Conservation (phyloP, 2,329 filamentous ascomycete genomes). For the Amphichorda felina region DNA sequence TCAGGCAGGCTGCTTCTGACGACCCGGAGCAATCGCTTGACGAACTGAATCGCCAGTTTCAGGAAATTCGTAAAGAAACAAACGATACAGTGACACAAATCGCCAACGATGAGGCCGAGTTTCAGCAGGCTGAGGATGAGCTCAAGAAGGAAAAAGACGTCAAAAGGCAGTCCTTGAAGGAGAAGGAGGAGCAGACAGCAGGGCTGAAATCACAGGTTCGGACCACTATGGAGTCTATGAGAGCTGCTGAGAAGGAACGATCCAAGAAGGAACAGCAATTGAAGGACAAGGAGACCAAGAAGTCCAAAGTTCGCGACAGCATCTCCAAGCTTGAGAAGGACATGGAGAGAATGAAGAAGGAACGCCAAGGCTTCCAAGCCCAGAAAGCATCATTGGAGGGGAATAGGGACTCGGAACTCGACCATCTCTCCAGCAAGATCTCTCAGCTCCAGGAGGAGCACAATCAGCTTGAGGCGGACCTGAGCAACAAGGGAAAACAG, state of each 20-base stretch:
- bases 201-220: constrained; percentile 74
- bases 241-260: constrained; percentile 66
- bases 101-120: constrained; percentile 60
- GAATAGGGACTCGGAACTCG: constrained; percentile 38
- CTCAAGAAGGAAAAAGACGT: constrained; percentile 69
- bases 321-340: constrained; percentile 57
- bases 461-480: constrained; percentile 55
- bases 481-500: constrained; percentile 53
- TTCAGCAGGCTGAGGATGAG: constrained; percentile 51
- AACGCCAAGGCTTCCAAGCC: constrained; percentile 39
- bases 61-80: constrained; percentile 69
- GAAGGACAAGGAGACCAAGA: constrained; percentile 56
- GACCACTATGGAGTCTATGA: constrained; percentile 69
- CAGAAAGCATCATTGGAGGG: constrained; percentile 39
- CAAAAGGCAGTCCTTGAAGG: constrained; percentile 65
- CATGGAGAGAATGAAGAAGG: constrained; percentile 44
- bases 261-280: constrained; percentile 64
- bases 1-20: constrained; percentile 30
- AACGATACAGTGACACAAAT: constrained; percentile 66
- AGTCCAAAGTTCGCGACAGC: constrained; percentile 58
- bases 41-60: constrained; percentile 70
- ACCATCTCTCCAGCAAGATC: constrained; percentile 42
- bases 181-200: constrained; percentile 83
- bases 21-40: constrained; percentile 58
- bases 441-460: constrained; percentile 52